phyloP scores from a whole-genome alignment of 345 rosid genomes.

The Eucalyptus leucophloia region DNA sequence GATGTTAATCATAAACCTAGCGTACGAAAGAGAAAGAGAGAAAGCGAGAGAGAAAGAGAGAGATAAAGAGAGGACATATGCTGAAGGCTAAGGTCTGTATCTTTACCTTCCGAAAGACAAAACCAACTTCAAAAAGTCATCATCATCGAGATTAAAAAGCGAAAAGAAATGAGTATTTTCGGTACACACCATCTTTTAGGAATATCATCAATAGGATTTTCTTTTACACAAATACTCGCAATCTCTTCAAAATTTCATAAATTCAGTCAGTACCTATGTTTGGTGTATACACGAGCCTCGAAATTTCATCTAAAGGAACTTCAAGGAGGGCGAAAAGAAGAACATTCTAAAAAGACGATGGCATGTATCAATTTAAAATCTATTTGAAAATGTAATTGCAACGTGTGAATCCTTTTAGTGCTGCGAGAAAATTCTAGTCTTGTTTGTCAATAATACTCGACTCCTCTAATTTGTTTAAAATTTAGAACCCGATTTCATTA shows the following conservation, averaged over 20 bases:
- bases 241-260: background rate
- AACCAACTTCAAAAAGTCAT: background rate
- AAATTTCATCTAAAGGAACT: background rate
- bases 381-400: background rate
- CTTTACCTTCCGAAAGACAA: background rate
- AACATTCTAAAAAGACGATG: background rate
- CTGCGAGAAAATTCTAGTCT: background rate
- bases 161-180: background rate
- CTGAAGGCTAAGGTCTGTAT: background rate
- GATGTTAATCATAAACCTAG: background rate
- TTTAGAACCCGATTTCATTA: background rate
- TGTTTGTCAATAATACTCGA: background rate
- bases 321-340: background rate
- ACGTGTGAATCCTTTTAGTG: background rate
- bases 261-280: background rate
- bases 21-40: background rate
- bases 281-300: background rate
- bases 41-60: background rate
- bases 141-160: background rate
- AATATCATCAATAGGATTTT: background rate
- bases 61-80: background rate
- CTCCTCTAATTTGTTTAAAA: background rate
- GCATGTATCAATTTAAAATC: background rate
- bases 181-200: background rate
- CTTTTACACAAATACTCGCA: background rate